Conservation (phyloP, 805 yeast genomes). For the Kodamaea laetipori region DNA sequence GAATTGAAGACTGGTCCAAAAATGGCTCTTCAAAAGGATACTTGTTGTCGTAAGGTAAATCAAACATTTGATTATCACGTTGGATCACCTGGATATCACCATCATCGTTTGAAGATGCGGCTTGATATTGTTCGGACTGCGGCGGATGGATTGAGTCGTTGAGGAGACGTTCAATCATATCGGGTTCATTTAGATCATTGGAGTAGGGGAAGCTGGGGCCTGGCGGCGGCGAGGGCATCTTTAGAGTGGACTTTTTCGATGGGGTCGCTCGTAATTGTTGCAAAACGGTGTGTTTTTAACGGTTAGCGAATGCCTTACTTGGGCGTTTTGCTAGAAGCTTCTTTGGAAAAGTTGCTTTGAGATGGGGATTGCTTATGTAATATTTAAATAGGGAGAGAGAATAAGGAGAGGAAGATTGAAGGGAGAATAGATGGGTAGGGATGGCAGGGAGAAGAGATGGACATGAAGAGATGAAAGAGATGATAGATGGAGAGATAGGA, state of each 20-base stretch:
- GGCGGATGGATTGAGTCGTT: constrained; percentile 6
- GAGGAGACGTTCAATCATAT: constrained; percentile 11
- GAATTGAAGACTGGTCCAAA: neutral
- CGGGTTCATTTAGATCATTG: constrained; percentile 7
- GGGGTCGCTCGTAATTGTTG: neutral
- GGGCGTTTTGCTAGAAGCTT: constrained; percentile 3
- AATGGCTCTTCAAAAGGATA: constrained; percentile 1
- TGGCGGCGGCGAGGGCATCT: constrained; percentile 10
- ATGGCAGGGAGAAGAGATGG: neutral
- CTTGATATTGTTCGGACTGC: no score
- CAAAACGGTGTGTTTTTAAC: neutral
- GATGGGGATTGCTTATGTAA: neutral
- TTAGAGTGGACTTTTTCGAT: neutral
- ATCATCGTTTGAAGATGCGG: no score
- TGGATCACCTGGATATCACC: constrained; percentile 26
- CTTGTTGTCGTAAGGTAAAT: constrained; percentile 8
- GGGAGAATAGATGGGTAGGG: neutral
- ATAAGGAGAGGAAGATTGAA: neutral
- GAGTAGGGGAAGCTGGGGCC: constrained; percentile 1
- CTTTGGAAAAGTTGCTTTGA: constrained; percentile 2
- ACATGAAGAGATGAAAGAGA: neutral
- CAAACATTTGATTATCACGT: constrained; percentile 16
- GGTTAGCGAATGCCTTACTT: neutral
- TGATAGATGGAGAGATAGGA: neutral
- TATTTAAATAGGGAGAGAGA: neutral